Evolutionary conservation across 2,329 filamentous ascomycete genomes (phyloP), one percentile per base, ranked within the genome.

Genomic region (Pestalotiopsis sp.): DNA sequence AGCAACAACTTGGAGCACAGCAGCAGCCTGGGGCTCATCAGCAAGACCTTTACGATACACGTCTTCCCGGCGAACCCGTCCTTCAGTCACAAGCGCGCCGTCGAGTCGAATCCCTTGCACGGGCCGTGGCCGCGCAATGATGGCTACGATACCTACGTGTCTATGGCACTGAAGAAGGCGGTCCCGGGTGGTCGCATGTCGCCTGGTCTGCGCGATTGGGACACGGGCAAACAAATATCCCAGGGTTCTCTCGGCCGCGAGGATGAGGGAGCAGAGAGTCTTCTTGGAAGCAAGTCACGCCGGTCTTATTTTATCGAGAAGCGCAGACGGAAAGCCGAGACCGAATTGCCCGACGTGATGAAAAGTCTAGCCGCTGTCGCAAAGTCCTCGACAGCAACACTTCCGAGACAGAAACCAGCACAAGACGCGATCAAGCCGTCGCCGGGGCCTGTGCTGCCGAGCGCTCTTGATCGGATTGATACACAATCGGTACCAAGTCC

Each of bases 121-220:
- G 77, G 76, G 11, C 75, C 64, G 4, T 79, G 77, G 77, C 77
- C 77, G 2, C 68, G 70, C 5, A 71, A 69, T 31, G 41, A 23
- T 36, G 69, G 64, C 39, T 68, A 45, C 25, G 75, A 77, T 39
- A 76, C 77, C 1, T 79, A 73, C 38, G 69, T 74, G 9, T 76
- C 75, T 9, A 71, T 74, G 2, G 75, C 77, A 14, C 69, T 79
- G 61, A 64, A 63, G 41, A 72, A 59, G 56, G 69, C 73, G 17
- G 41, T 79, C n/a, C 76, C 77, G 1, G 52, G 72, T 0, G 72
- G 74, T 36, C 71, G 69, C 1, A 72, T 79, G 74, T 73, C 75
- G 14, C 73, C 75, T 9, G 74, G 72, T 14, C 69, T 78, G 13
- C 71, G 74, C n/a, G 76, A 79, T 63, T 79, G 77, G 77, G 74